Percentiles rank a stretch among this genome's conserved stretches.
Conservation (phyloP, 495 filamentous ascomycete species). For the Cenococcum geophilum region DNA sequence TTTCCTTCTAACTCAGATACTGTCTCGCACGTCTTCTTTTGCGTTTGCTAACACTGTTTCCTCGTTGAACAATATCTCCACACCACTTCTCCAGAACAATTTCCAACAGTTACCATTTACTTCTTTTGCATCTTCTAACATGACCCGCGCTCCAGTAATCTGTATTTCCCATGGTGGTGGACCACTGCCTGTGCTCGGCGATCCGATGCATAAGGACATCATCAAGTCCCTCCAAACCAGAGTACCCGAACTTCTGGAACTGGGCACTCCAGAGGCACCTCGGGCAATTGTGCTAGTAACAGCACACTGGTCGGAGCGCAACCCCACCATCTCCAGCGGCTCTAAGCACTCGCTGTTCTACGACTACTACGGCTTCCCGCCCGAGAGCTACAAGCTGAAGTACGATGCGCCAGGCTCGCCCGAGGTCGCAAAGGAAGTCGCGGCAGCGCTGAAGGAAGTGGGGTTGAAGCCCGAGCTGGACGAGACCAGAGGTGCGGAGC, state of each 20-base stretch:
- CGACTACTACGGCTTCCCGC: constrained; percentile 43
- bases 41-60: neutral
- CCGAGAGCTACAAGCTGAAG: constrained; percentile 39
- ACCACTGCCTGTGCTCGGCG: constrained; percentile 41
- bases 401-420: constrained; percentile 41
- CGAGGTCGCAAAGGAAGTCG: constrained; percentile 37
- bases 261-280: constrained; percentile 37
- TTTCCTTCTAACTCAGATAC: neutral
- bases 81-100: neutral
- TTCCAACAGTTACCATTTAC: neutral
- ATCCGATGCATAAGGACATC: constrained; percentile 36
- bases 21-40: neutral
- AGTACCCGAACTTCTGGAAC: constrained; percentile 38
- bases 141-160: constrained; percentile 39
- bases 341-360: constrained; percentile 38
- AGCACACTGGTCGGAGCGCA: constrained; percentile 40
- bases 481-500: constrained; percentile 23
- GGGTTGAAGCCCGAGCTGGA: constrained; percentile 33
- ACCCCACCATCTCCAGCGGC: constrained; percentile 36
- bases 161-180: constrained; percentile 43
- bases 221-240: constrained; percentile 35
- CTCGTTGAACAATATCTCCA: neutral
- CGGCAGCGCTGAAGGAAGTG: constrained; percentile 28
- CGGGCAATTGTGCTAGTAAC: constrained; percentile 42
- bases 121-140: neutral